These are phyloP conservation scores for Aphanocladium album DNA, from an alignment of 2,329 filamentous ascomycete genomes.

Conservation along the genomic window DNA sequence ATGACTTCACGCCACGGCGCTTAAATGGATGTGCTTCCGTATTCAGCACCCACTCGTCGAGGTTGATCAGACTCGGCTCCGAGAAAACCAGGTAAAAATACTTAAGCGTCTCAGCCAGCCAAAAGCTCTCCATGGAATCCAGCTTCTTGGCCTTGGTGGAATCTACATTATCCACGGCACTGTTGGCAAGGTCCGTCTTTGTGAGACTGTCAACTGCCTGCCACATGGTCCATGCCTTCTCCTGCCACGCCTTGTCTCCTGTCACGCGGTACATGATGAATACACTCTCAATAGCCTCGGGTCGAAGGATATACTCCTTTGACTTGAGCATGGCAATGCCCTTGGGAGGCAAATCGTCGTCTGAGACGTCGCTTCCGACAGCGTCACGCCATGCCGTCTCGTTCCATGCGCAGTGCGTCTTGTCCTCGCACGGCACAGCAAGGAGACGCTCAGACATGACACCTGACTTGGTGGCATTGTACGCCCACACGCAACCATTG, in stretches of 20 bases:
- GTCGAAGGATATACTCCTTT: slow-evolving; percentile 48
- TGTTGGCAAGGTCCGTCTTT: slow-evolving; percentile 42
- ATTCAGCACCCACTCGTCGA: slow-evolving; percentile 65
- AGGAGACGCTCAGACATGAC: slow-evolving; percentile 51
- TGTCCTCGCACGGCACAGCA: slow-evolving; percentile 34
- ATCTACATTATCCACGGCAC: slow-evolving; percentile 40
- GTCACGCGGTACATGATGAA: slow-evolving; percentile 51
- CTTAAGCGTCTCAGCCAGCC: slow-evolving; percentile 69
- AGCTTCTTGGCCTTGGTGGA: slow-evolving; percentile 24
- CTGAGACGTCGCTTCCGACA: slow-evolving; percentile 18
- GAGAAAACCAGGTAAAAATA: slow-evolving; percentile 71
- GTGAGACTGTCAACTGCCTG: slow-evolving; percentile 42
- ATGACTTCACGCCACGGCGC: slow-evolving; percentile 17
- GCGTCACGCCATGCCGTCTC: slow-evolving; percentile 21
- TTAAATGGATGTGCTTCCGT: slow-evolving; percentile 47
- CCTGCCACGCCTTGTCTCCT: slow-evolving; percentile 39
- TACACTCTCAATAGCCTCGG: slow-evolving; percentile 49
- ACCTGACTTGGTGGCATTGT: slow-evolving; percentile 45
- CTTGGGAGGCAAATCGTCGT: slow-evolving; percentile 34
- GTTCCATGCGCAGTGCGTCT: slow-evolving; percentile 29
- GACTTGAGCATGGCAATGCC: slow-evolving; percentile 58
- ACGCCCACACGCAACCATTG: slow-evolving; percentile 53
- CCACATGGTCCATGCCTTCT: slow-evolving; percentile 52
- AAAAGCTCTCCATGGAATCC: slow-evolving; percentile 69
- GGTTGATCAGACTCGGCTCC: slow-evolving; percentile 54